Conservation (phyloP, 2,329 filamentous ascomycete genomes). For the Elsinoe arachidis region DNA sequence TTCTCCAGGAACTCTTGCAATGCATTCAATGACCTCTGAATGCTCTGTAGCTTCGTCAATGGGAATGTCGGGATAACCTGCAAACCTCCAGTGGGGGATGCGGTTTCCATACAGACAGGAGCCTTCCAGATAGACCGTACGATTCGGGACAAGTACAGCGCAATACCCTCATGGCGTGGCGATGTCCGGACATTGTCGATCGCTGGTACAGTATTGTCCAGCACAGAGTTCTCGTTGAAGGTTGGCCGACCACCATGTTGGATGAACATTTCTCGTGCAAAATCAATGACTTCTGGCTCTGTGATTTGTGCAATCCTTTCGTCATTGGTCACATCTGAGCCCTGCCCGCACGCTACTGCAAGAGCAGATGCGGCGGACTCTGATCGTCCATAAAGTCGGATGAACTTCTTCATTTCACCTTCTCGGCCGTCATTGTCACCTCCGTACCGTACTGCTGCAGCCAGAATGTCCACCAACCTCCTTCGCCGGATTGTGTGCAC, state of each 20-base stretch:
- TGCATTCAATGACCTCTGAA: conserved; percentile 73
- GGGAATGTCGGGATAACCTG: conserved; percentile 59
- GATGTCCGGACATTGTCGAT: conserved; percentile 81
- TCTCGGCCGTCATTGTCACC: conserved; percentile 74
- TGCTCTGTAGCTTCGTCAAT: conserved; percentile 58
- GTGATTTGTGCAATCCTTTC: conserved; percentile 61
- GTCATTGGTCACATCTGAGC: conserved; percentile 66
- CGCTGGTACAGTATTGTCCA: conserved; percentile 52
- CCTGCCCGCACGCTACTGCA: conserved; percentile 90
- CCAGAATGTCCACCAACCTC: conserved; percentile 85
- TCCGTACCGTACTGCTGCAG: conserved; percentile 64
- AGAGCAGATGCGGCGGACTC: conserved; percentile 87
- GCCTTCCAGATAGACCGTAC: conserved; percentile 82
- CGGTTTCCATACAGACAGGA: conserved; percentile 54
- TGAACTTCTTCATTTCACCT: conserved; percentile 72
- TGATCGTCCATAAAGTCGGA: conserved; percentile 73
- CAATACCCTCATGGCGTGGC: conserved; percentile 78
- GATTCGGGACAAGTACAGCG: conserved; percentile 79
- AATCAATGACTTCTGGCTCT: conserved; percentile 78
- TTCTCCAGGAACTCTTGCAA: conserved; percentile 72
- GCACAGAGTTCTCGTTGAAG: conserved; percentile 65
- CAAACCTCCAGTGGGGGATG: conserved; percentile 51
- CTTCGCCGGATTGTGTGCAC: conserved; percentile 78
- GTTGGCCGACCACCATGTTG: conserved; percentile 84
- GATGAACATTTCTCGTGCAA: conserved; percentile 79